phyloP scores from a whole-genome alignment of 2,329 filamentous ascomycete species.

The Hirsutella minnesotensis region DNA sequence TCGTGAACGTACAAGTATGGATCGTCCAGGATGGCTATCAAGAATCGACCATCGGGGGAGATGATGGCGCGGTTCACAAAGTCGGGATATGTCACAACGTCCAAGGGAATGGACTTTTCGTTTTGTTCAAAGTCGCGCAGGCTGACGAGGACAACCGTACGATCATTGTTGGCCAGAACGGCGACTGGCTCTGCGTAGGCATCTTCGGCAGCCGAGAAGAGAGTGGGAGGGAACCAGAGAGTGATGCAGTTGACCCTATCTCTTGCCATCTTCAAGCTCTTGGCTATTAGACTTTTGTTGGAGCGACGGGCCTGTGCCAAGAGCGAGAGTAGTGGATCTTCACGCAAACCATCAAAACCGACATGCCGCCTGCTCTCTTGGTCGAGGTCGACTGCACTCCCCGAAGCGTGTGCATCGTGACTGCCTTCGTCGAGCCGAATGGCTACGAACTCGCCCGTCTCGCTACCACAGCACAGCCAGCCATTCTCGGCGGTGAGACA shows the following conservation, averaged over 20 bases:
- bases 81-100: slow-evolving; percentile 63
- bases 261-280: slow-evolving; percentile 41
- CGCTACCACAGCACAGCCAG: slow-evolving; percentile 84
- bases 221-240: slow-evolving; percentile 43
- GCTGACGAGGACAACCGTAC: slow-evolving; percentile 73
- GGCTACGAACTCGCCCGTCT: slow-evolving; percentile 76
- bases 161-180: slow-evolving; percentile 82
- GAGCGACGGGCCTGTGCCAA: slow-evolving; percentile 25
- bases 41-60: slow-evolving; percentile 71
- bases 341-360: slow-evolving; percentile 22
- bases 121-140: slow-evolving; percentile 45
- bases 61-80: slow-evolving; percentile 92
- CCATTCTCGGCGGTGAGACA: slow-evolving; percentile 79
- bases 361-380: slow-evolving; percentile 11
- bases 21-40: slow-evolving; percentile 80
- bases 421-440: slow-evolving; percentile 46
- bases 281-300: slow-evolving; percentile 34
- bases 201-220: slow-evolving; percentile 13
- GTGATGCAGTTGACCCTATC: slow-evolving; percentile 58
- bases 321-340: slow-evolving; percentile 22
- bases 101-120: slow-evolving; percentile 43
- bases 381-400: slow-evolving; percentile 10
- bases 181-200: slow-evolving; percentile 47
- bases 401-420: slow-evolving; percentile 14
- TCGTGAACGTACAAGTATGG: slow-evolving; percentile 76